phyloP scores from a whole-genome alignment of 495 filamentous ascomycete species.

The Articulospora tetracladia region DNA sequence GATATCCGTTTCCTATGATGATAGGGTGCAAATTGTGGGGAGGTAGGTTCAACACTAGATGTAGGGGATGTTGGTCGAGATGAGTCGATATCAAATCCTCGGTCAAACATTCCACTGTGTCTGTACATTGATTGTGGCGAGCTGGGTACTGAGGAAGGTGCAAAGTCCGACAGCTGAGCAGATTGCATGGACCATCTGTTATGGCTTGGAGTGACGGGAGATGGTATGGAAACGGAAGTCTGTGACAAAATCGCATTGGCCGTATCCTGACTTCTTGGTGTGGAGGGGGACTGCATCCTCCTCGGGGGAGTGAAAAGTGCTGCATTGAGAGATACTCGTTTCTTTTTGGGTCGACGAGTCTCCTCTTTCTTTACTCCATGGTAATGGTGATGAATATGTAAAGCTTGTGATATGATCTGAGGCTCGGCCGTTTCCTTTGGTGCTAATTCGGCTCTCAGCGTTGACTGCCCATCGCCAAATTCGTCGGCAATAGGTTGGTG shows the following conservation, averaged over 20 bases:
- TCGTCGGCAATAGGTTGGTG: constrained; percentile 63
- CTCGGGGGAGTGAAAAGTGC: constrained; percentile 56
- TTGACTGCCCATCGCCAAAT: constrained; percentile 40
- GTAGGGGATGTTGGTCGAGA: constrained; percentile 75
- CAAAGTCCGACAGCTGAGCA: constrained; percentile 51
- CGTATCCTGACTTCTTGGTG: constrained; percentile 24
- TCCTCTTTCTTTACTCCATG: constrained; percentile 58
- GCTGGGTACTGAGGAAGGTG: constrained; percentile 68
- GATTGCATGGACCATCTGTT: constrained; percentile 67
- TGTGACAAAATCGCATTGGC: constrained; percentile 56
- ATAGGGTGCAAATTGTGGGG: constrained; percentile 45
- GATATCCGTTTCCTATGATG: constrained; percentile 47
- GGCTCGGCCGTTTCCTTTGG: constrained; percentile 37
- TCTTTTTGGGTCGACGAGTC: constrained; percentile 64
- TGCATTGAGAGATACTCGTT: constrained; percentile 55
- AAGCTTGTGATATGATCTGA: constrained; percentile 57
- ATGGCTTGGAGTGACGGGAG: constrained; percentile 31
- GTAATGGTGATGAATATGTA: constrained; percentile 93
- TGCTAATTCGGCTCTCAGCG: constrained; percentile 67
- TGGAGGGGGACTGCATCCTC: constrained; percentile 17
- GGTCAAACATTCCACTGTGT: constrained; percentile 75
- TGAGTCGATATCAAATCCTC: constrained; percentile 45
- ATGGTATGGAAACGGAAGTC: constrained; percentile 57
- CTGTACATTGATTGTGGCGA: constrained; percentile 75
- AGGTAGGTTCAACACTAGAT: constrained; percentile 57